phyloP scores from a whole-genome alignment of 2,329 filamentous ascomycete genomes.

The Falciphora oryzae region DNA sequence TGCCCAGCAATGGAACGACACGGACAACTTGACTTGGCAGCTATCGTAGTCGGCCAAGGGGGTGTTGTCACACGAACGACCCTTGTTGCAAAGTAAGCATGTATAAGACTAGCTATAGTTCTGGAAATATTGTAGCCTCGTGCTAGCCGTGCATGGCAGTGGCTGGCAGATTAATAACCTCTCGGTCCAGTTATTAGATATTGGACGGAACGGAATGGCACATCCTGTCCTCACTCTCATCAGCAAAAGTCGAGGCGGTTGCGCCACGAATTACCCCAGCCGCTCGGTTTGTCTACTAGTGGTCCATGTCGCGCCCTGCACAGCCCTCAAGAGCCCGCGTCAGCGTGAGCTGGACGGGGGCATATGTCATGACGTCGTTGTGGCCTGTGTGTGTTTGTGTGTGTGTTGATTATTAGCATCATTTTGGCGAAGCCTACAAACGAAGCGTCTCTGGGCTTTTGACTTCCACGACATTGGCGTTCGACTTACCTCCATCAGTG shows the following conservation, averaged over 20 bases:
- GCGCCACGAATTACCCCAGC: background rate
- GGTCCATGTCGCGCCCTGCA: background rate
- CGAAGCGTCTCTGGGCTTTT: background rate
- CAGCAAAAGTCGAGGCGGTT: background rate
- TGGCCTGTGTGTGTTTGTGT: slow-evolving; percentile 55
- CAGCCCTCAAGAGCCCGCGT: slow-evolving; percentile 54
- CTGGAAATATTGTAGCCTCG: background rate
- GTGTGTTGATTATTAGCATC: background rate
- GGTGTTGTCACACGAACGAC: background rate
- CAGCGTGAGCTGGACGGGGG: slow-evolving; percentile 57
- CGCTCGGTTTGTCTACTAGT: background rate
- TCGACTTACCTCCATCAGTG: slow-evolving; percentile 45
- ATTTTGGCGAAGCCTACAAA: background rate
- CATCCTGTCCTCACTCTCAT: background rate
- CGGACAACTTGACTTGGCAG: too few species aligned
- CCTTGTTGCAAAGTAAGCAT: background rate
- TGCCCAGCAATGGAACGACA: too few species aligned
- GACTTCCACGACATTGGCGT: background rate
- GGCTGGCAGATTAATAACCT: background rate
- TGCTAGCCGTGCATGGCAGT: background rate
- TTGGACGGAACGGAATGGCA: background rate
- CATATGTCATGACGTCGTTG: slow-evolving; percentile 62
- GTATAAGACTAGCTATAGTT: background rate
- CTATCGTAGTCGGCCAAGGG: background rate
- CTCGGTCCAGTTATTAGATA: background rate